A percentile compares a stretch with the other conserved stretches of the same genome.
phyloP scores from a whole-genome alignment of 108 stramenopile genomes.

The Licmophora abbreviata region DNA sequence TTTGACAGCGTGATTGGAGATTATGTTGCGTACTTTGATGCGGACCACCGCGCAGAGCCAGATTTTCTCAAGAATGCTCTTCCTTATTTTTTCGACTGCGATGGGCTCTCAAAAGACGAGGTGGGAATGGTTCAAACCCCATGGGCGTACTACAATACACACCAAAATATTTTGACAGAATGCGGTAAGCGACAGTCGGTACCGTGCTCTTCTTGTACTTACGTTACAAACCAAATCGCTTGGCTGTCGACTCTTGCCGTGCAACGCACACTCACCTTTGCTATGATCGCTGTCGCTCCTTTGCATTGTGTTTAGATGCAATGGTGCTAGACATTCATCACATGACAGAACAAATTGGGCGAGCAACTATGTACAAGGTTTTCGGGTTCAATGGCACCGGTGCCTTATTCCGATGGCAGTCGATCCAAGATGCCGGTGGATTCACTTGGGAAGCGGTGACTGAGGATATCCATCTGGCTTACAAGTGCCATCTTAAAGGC shows the following conservation, averaged over 20 bases:
- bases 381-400: constrained; percentile 26
- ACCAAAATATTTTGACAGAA: constrained; percentile 18
- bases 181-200: too few relatives aligned
- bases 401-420: constrained; percentile 9
- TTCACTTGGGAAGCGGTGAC: constrained; percentile 19
- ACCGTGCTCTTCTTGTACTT: too few relatives aligned
- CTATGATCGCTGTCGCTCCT: too few relatives aligned
- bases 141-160: constrained; percentile 25
- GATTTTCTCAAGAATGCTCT: constrained; percentile 10
- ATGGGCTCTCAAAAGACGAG: constrained; percentile 2
- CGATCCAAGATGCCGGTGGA: constrained; percentile 16
- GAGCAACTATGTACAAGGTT: background rate
- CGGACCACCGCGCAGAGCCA: constrained; percentile 15
- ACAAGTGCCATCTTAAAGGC: constrained; percentile 9
- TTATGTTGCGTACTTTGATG: constrained; percentile 20
- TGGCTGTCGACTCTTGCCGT: too few relatives aligned
- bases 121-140: constrained; percentile 20
- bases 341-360: constrained; percentile 12
- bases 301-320: too few relatives aligned
- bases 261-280: too few relatives aligned
- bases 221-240: too few relatives aligned
- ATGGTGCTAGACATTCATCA: constrained; percentile 8
- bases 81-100: constrained; percentile 10
- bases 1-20: constrained; percentile 12
- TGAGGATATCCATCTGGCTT: constrained; percentile 15